A percentile compares a stretch with the other conserved stretches of the same genome.
These are phyloP conservation scores for Ramaria sp. DNA, from an alignment of 768 basidiomycete species.

Conservation along the genomic window DNA sequence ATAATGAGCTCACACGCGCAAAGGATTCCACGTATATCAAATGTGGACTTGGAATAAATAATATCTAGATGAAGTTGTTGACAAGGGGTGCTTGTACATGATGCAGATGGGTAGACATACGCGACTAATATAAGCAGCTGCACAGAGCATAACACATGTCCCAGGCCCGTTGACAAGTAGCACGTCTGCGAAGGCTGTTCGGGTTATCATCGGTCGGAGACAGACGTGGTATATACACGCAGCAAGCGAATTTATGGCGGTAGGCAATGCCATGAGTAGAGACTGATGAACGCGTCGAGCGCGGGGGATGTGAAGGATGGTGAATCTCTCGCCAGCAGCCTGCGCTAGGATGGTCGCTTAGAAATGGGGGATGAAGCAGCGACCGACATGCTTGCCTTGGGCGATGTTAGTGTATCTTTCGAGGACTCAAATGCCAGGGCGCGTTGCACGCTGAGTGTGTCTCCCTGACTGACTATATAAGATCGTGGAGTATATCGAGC, in stretches of 20 bases:
- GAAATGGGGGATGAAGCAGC: not conserved
- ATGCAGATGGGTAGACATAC: conserved; percentile 30
- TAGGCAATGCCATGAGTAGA: conserved; percentile 54
- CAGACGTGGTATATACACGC: conserved; percentile 52
- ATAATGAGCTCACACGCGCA: conserved; percentile 73
- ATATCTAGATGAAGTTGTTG: conserved; percentile 36
- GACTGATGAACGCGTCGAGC: conserved; percentile 83
- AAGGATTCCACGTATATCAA: conserved; percentile 91
- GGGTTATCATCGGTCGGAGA: conserved; percentile 35
- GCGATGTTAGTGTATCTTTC: conserved; percentile 17
- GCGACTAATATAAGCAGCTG: conserved; percentile 58
- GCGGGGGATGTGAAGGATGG: conserved; percentile 64
- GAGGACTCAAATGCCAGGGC: conserved; percentile 50
- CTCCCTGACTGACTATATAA: conserved; percentile 78
- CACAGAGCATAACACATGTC: conserved; percentile 74
- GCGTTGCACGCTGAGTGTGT: conserved; percentile 65
- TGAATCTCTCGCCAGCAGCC: conserved; percentile 24
- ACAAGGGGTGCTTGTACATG: not conserved
- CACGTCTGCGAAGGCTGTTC: conserved; percentile 48
- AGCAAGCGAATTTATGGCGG: conserved; percentile 50
- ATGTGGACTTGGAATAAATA: conserved; percentile 59
- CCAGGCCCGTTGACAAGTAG: conserved; percentile 92
- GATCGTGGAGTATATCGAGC: conserved; percentile 62
- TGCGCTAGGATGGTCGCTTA: conserved; percentile 1
- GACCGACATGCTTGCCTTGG: not conserved